A percentile compares a stretch with the other conserved stretches of the same genome.
Evolutionary conservation across 371 early-diverging fungal genomes (phyloP).

Genomic region (Mucor irregularis): DNA sequence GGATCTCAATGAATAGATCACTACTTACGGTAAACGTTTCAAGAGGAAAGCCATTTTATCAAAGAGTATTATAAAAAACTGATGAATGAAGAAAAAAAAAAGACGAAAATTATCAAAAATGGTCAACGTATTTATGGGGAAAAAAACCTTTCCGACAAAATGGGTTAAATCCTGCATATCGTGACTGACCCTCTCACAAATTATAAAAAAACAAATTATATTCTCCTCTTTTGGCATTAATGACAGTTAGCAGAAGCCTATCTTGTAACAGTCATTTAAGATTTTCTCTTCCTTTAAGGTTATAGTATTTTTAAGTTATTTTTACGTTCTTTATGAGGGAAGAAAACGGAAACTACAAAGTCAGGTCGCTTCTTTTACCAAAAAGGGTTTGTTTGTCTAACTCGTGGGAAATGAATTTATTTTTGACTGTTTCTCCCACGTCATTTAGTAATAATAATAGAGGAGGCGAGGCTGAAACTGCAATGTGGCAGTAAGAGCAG

Average conservation of each 20-base stretch:
- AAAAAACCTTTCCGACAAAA: not conserved
- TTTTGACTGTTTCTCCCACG: not conserved
- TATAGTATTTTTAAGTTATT: too few species aligned
- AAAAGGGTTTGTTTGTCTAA: not conserved
- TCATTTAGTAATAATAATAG: too few species aligned
- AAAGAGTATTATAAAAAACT: not conserved
- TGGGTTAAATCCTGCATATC: too few species aligned
- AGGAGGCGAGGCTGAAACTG: not conserved
- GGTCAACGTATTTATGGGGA: slow-evolving; percentile 3
- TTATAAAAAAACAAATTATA: not conserved
- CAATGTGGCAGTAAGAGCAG: too few species aligned
- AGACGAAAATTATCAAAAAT: not conserved
- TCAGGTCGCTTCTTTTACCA: not conserved
- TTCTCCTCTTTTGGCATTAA: slow-evolving; percentile 4
- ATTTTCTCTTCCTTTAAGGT: not conserved
- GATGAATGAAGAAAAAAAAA: slow-evolving; percentile 1
- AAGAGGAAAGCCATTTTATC: slow-evolving; percentile 14
- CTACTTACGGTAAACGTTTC: slow-evolving; percentile 23
- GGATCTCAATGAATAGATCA: not conserved
- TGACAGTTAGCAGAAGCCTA: slow-evolving; percentile 2
- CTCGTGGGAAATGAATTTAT: not conserved
- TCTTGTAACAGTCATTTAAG: not conserved
- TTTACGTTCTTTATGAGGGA: too few species aligned
- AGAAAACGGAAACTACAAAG: slow-evolving; percentile 7
- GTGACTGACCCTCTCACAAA: too few species aligned